These are phyloP conservation scores for Nephelium lappaceum DNA, from an alignment of 345 rosid species.

Conservation along the genomic window DNA sequence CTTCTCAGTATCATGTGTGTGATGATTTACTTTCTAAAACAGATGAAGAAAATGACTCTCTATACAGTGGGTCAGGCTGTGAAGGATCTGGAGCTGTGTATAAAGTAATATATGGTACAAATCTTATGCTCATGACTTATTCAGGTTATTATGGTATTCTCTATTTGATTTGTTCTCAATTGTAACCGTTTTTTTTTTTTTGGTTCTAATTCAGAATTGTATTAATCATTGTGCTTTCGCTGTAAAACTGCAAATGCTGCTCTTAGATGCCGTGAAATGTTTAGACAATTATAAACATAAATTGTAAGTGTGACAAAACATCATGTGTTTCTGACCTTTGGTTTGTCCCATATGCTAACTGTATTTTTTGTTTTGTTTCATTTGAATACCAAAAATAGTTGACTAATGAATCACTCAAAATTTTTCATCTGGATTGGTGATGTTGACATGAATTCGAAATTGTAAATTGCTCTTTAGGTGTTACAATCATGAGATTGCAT, in stretches of 20 bases:
- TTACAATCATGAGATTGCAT: neutral
- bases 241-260: neutral
- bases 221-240: neutral
- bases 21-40: constrained; percentile 11
- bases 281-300: neutral
- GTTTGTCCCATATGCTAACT: neutral
- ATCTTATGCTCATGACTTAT: neutral
- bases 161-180: neutral
- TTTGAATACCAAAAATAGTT: neutral
- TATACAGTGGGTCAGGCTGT: constrained; percentile 41
- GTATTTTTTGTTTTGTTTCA: neutral
- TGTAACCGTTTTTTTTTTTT: neutral
- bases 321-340: neutral
- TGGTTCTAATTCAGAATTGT: too few species aligned
- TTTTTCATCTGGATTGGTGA: neutral
- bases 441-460: neutral
- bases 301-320: neutral
- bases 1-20: neutral
- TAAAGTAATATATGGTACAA: constrained; percentile 4
- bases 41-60: constrained; percentile 62
- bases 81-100: constrained; percentile 18
- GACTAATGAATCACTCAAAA: neutral
- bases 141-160: neutral
- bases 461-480: neutral
- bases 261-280: neutral